Conservation (phyloP, 495 filamentous ascomycete genomes). For the Daldinia concentrica region DNA sequence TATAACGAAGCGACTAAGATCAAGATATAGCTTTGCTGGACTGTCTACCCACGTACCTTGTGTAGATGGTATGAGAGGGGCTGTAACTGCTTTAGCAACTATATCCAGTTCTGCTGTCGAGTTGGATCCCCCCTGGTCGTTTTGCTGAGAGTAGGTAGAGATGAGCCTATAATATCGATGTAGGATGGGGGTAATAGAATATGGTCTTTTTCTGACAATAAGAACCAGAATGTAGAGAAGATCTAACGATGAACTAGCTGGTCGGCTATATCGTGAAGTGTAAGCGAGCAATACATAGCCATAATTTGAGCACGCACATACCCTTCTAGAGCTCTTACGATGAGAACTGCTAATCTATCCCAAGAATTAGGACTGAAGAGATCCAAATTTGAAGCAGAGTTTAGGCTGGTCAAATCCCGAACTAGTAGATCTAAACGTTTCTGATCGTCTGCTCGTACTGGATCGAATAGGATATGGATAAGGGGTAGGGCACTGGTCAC, state of each 20-base stretch:
- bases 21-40: neutral
- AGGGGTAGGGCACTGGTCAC: constrained; percentile 48
- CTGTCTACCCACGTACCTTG: constrained; percentile 33
- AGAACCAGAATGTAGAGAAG: constrained; percentile 27
- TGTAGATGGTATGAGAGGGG: constrained; percentile 24
- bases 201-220: constrained; percentile 34
- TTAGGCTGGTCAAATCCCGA: constrained; percentile 46
- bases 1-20: neutral
- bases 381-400: constrained; percentile 37
- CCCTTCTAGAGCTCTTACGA: constrained; percentile 50
- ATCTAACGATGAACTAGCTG: constrained; percentile 28
- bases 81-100: constrained; percentile 22
- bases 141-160: constrained; percentile 24
- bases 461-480: constrained; percentile 48
- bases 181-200: constrained; percentile 31
- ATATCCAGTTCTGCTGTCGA: constrained; percentile 18
- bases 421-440: constrained; percentile 49
- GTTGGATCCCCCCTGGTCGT: neutral
- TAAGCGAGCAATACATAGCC: constrained; percentile 10
- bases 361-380: constrained; percentile 44
- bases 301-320: constrained; percentile 19
- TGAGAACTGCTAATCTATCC: constrained; percentile 47
- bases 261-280: constrained; percentile 32
- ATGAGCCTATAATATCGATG: constrained; percentile 40
- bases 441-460: constrained; percentile 46